Evolutionary conservation across 768 basidiomycete species (phyloP), one percentile per base, ranked within the genome.

Genomic region (Lentinus brumalis): DNA sequence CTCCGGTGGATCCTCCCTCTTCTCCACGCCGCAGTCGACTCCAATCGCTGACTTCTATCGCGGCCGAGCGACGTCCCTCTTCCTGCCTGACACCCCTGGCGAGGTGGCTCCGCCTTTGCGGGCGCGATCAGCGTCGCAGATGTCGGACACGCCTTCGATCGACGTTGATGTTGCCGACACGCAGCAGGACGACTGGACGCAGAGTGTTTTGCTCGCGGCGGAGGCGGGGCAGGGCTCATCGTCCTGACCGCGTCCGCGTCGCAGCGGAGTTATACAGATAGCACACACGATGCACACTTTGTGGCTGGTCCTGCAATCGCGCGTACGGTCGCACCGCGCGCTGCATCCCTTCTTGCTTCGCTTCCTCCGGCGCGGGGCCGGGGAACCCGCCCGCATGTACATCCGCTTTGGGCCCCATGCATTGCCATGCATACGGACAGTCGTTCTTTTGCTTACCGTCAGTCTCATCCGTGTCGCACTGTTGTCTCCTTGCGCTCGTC

Each of bases 191-290:
- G 84, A 90, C 69, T 93, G 91, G 91, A 87, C 87, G 49, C 77
- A 80, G 68, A 88, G 86, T 65, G 90, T 92, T 51, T 71, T 92
- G 59, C 72, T 85, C 73, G 88, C 87, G n/a, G 88, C 66, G 1
- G 51, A 57, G 2, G 59, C 52, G 44, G 53, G 64, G 7, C 32
- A 56, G 42, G 42, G 30, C 39, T 32, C 32, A 12, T 49, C 29
- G 45, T 55, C 59, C 30, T 60, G 46, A 52, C 6, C 21, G 21
- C 26, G 35, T 26, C n/a, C 12, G 8, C 14, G 14, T 38, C 31
- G 12, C 46, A 49, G 42, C 55, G 44, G 47, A 46, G 29, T 39
- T 53, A 54, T 56, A 61, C 50, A 42, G 53, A 49, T 47, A 50
- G 8, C n/a, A 11, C 35, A 51, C 5, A 14, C 14, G 21, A 54